Conservation (phyloP, 305 asterid genomes). For the Fraxinus xanthoxyloides region DNA sequence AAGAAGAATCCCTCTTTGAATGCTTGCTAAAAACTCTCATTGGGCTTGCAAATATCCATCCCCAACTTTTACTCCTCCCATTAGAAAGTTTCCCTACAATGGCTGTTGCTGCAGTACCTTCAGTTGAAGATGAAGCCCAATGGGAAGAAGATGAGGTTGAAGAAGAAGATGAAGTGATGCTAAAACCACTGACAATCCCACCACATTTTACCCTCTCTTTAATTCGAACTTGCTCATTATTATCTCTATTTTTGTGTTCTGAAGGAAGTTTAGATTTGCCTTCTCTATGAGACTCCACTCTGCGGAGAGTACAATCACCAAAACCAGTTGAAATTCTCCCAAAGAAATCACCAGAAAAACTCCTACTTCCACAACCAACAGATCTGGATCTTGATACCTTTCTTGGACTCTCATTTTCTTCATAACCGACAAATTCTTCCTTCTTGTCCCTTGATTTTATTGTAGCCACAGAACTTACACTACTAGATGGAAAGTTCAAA, state of each 20-base stretch:
- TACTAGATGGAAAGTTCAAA: slow-evolving; percentile 25
- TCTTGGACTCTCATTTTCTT: slow-evolving; percentile 32
- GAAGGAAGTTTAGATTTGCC: slow-evolving; percentile 29
- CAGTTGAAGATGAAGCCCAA: slow-evolving; percentile 25
- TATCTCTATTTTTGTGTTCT: slow-evolving; percentile 19
- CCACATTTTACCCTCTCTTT: slow-evolving; percentile 54
- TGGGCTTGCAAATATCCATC: slow-evolving; percentile 62
- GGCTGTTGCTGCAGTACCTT: slow-evolving; percentile 15
- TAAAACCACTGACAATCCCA: slow-evolving; percentile 27
- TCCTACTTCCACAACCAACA: slow-evolving; percentile 70
- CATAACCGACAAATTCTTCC: slow-evolving; percentile 25
- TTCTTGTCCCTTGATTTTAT: slow-evolving; percentile 19
- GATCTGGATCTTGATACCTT: slow-evolving; percentile 66
- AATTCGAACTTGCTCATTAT: slow-evolving; percentile 32
- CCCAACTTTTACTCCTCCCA: slow-evolving; percentile 58
- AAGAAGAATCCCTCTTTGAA: slow-evolving; percentile 32
- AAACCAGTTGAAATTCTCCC: slow-evolving; percentile 67
- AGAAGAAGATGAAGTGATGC: slow-evolving; percentile 13
- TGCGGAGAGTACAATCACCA: slow-evolving; percentile 60
- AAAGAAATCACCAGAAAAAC: slow-evolving; percentile 65
- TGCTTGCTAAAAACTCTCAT: slow-evolving; percentile 54
- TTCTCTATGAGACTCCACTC: slow-evolving; percentile 69
- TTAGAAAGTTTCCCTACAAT: slow-evolving; percentile 26
- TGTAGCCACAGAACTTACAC: slow-evolving; percentile 3
- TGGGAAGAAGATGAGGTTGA: slow-evolving; percentile 31